Evolutionary conservation across 768 basidiomycete genomes (phyloP).

Genomic region (Symmetrospora coprosmae): DNA sequence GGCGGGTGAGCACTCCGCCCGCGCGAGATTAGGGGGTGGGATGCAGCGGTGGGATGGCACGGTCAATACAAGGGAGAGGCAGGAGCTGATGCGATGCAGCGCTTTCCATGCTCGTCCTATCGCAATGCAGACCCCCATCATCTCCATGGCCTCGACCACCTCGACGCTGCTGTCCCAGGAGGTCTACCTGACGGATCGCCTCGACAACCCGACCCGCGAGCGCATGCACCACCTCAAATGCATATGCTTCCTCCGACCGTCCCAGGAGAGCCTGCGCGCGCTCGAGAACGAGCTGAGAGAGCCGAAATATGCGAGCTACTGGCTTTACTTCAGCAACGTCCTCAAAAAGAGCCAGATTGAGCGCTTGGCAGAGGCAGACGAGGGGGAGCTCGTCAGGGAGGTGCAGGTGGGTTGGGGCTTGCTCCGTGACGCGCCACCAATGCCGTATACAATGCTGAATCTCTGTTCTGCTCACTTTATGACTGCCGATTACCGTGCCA

Average conservation of each 20-base stretch:
- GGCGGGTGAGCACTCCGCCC: not conserved
- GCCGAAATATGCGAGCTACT: slow-evolving; percentile 95
- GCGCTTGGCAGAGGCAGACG: slow-evolving; percentile 79
- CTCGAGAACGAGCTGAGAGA: slow-evolving; percentile 70
- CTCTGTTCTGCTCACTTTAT: not conserved
- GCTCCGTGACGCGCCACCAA: not conserved
- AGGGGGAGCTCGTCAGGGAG: slow-evolving; percentile 89
- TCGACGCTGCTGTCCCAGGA: slow-evolving; percentile 84
- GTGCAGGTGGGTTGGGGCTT: slow-evolving; percentile 56
- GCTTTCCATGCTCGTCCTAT: not conserved
- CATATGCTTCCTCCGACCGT: slow-evolving; percentile 77
- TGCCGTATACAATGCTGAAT: not conserved
- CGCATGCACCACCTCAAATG: slow-evolving; percentile 95
- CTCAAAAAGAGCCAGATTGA: slow-evolving; percentile 81
- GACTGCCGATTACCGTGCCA: not conserved
- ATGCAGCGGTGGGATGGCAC: not conserved
- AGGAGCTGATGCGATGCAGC: too few species aligned
- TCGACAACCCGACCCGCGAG: slow-evolving; percentile 69
- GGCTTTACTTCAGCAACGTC: slow-evolving; percentile 93
- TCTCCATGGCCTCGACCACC: slow-evolving; percentile 86
- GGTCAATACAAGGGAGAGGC: too few species aligned
- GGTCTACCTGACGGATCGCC: slow-evolving; percentile 91
- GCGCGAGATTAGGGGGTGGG: not conserved
- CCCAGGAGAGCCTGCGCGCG: slow-evolving; percentile 64
- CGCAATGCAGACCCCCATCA: slow-evolving; percentile 60